Percentiles rank a stretch among this genome's conserved stretches.
Conservation (phyloP, 2,329 filamentous ascomycete genomes). For the Apiospora malaysiana region DNA sequence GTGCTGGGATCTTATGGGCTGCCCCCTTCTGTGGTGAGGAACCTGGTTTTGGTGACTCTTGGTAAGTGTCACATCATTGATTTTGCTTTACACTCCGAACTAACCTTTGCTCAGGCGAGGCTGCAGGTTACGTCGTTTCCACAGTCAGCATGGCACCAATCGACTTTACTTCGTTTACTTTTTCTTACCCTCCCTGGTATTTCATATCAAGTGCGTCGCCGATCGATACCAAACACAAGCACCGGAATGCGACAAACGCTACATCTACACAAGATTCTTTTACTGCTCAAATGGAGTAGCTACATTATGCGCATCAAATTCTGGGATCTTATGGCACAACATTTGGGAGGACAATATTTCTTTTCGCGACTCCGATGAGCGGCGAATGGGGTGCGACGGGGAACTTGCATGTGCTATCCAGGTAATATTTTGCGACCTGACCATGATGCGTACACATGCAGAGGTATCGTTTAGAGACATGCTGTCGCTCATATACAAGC, state of each 20-base stretch:
- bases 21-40: constrained; percentile 38
- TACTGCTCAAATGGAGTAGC: neutral
- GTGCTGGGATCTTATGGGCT: constrained; percentile 42
- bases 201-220: neutral
- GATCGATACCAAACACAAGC: neutral
- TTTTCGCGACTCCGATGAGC: neutral
- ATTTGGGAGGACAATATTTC: constrained; percentile 2
- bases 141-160: neutral
- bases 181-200: neutral
- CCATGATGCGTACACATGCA: neutral
- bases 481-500: neutral
- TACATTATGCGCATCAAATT: neutral
- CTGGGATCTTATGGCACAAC: neutral
- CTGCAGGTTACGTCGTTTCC: constrained; percentile 34
- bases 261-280: neutral
- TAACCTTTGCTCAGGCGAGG: constrained; percentile 33
- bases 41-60: constrained; percentile 36
- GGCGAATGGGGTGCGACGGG: neutral
- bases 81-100: neutral
- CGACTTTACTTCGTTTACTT: neutral
- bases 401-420: neutral
- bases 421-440: neutral
- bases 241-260: neutral
- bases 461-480: neutral
- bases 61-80: constrained; percentile 30